Evolutionary conservation across 2,329 filamentous ascomycete species (phyloP).

Genomic region (Corniculantispora saksenae): DNA sequence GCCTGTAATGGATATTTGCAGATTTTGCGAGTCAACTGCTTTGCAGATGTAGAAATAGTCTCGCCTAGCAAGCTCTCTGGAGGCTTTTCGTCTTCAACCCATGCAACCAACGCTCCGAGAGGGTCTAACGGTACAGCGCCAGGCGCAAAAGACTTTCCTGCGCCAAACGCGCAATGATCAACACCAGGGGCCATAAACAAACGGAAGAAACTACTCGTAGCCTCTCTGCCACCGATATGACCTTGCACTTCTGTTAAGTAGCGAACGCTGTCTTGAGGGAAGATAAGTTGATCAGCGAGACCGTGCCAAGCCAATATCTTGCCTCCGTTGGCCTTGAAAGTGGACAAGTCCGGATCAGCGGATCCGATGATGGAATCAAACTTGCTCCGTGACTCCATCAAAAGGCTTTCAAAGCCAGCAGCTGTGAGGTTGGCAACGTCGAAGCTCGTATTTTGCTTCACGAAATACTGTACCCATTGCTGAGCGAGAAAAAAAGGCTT

Average conservation of each 20-base stretch:
- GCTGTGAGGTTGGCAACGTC: slow-evolving; percentile 19
- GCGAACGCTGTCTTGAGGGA: slow-evolving; percentile 31
- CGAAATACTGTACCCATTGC: slow-evolving; percentile 28
- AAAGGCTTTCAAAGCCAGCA: slow-evolving; percentile 16
- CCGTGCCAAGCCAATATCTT: slow-evolving; percentile 47
- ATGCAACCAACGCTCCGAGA: not conserved
- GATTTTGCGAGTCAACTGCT: not conserved
- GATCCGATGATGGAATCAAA: slow-evolving; percentile 29
- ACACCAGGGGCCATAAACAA: slow-evolving; percentile 54
- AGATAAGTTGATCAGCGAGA: slow-evolving; percentile 38
- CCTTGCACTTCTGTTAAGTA: slow-evolving; percentile 35
- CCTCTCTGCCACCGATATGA: slow-evolving; percentile 35
- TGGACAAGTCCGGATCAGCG: slow-evolving; percentile 30
- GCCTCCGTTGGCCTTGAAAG: slow-evolving; percentile 36
- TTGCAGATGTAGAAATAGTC: not conserved
- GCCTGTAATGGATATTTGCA: not conserved
- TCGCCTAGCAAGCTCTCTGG: not conserved
- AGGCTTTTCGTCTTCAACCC: not conserved
- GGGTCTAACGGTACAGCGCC: not conserved
- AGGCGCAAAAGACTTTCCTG: not conserved
- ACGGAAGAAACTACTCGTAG: slow-evolving; percentile 49
- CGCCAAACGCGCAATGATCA: slow-evolving; percentile 42
- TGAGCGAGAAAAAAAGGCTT: slow-evolving; percentile 21
- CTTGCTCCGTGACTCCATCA: slow-evolving; percentile 23
- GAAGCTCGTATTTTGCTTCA: slow-evolving; percentile 32